These are phyloP conservation scores for Aspergillus ibericus DNA, from an alignment of 2,329 filamentous ascomycete genomes.

Conservation along the genomic window DNA sequence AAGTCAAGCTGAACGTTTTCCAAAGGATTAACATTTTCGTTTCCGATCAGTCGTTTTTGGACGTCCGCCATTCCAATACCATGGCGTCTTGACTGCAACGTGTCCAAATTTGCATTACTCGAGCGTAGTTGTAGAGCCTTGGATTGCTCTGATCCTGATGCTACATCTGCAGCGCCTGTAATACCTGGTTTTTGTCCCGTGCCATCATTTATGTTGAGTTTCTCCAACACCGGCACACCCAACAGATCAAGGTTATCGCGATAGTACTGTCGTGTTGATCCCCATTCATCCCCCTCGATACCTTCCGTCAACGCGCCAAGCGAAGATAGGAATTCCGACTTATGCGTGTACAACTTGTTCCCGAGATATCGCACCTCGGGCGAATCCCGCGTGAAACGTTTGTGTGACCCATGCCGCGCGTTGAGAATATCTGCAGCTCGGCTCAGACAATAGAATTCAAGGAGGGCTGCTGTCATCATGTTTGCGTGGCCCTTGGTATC, in stretches of 20 bases:
- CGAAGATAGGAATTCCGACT: slow-evolving; percentile 44
- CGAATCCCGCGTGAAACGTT: slow-evolving; percentile 41
- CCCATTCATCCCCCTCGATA: slow-evolving; percentile 40
- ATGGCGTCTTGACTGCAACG: slow-evolving; percentile 12
- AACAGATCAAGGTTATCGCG: slow-evolving; percentile 46
- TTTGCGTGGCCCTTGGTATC: slow-evolving; percentile 40
- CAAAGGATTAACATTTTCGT: slow-evolving; percentile 19
- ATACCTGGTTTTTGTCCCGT: slow-evolving; percentile 20
- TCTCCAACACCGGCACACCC: slow-evolving; percentile 39
- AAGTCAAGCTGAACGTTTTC: slow-evolving; percentile 26
- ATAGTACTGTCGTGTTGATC: slow-evolving; percentile 40
- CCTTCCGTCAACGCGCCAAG: slow-evolving; percentile 43
- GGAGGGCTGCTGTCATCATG: slow-evolving; percentile 45
- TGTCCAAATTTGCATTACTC: slow-evolving; percentile 14
- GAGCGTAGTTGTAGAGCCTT: slow-evolving; percentile 18
- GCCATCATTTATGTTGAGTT: slow-evolving; percentile 28
- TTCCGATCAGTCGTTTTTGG: slow-evolving; percentile 18
- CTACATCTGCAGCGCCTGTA: slow-evolving; percentile 22
- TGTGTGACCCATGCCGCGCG: slow-evolving; percentile 34
- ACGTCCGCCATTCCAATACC: slow-evolving; percentile 17
- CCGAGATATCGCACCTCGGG: slow-evolving; percentile 46
- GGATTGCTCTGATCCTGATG: slow-evolving; percentile 22
- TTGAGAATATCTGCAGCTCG: slow-evolving; percentile 49
- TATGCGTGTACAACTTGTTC: slow-evolving; percentile 42
- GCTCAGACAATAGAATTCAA: slow-evolving; percentile 47